Percentiles rank a stretch among this genome's conserved stretches.
Conservation (phyloP, 805 yeast genomes). For the Cyberlindnera veronae region DNA sequence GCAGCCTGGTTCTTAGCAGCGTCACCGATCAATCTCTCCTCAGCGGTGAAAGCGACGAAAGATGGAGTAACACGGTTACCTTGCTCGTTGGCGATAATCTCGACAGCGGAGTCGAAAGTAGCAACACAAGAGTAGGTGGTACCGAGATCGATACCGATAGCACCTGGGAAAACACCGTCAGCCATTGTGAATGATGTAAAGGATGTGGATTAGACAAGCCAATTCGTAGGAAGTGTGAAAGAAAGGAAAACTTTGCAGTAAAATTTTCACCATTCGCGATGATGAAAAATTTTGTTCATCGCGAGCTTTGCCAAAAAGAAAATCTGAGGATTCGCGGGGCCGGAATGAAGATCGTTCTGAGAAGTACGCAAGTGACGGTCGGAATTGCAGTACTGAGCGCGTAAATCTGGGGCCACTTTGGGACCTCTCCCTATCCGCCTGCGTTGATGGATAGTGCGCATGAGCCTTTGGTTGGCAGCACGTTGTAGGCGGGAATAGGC, state of each 20-base stretch:
- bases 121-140: conserved; percentile 82
- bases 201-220: conserved; percentile 6
- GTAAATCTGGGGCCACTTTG: conserved; percentile 19
- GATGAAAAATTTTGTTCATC: conserved; percentile 18
- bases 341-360: too few species aligned
- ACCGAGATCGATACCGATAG: conserved; percentile 98
- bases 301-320: too few species aligned
- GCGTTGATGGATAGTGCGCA: too few species aligned
- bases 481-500: too few species aligned
- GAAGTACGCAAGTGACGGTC: too few species aligned
- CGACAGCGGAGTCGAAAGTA: conserved; percentile 73
- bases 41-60: conserved; percentile 74
- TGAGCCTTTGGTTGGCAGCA: too few species aligned
- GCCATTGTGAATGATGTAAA: conserved; percentile 51
- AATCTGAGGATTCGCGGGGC: too few species aligned
- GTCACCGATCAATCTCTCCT: conserved; percentile 78
- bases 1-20: conserved; percentile 85
- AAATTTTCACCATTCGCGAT: conserved; percentile 22
- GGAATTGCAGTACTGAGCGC: too few species aligned
- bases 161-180: conserved; percentile 99
- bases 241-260: conserved; percentile 15
- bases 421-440: too few species aligned
- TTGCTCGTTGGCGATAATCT: conserved; percentile 78
- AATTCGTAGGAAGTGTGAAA: conserved; percentile 7
- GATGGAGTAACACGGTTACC: conserved; percentile 86